Base-by-base conservation (phyloP, 148 eudicot genomes). In the Fagopyrum tataricum region DNA sequence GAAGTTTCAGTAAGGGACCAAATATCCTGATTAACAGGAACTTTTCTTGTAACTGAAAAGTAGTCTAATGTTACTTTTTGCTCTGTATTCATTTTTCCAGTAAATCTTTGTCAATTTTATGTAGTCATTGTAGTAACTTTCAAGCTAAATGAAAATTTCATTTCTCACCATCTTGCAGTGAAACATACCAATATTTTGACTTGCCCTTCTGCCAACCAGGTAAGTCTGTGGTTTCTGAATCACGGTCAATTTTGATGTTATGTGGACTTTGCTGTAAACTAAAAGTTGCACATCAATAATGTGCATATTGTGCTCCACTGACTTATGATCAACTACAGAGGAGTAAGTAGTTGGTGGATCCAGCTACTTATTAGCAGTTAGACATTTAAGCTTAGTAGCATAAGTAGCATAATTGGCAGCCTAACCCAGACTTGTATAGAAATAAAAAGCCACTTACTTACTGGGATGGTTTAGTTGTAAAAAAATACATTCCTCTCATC, bases 191-290 rank as follows among this genome's bases (percentile, higher is more conserved):
- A 44, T 71, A 71, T 44, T 71, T 47, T 48, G 73, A 71, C 41
- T 71, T 71, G 39, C 73, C 73, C 21, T 71, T 92, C 84, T 92
- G 97, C 85, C 80, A 55, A 56, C 87, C 97, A 90, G 97, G 97
- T 92, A 79, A 79, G 89, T 68, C 43, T 68, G 41, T 10, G 40
- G 67, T 26, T 56, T 26, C 67, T 26, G 1, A 24, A 26, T 55
- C 62, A 61, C 40, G 6, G 41, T 26, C 41, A 12, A 31, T 61
- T 61, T 24, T 20, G 59, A 23, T 59, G 40, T 10, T 59, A 59
- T 59, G 64, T 0, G 13, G 13, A 56, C 10, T 56, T 56, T 26
- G 6, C 13, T 26, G 15, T 26, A 26, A 26, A 9, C 15, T 37
- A 24, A 2, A 58, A 58, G 23, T 20, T 24, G 24, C 26, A 55